Conservation (phyloP, 305 asterid species). For the Euphrasia arctica region DNA sequence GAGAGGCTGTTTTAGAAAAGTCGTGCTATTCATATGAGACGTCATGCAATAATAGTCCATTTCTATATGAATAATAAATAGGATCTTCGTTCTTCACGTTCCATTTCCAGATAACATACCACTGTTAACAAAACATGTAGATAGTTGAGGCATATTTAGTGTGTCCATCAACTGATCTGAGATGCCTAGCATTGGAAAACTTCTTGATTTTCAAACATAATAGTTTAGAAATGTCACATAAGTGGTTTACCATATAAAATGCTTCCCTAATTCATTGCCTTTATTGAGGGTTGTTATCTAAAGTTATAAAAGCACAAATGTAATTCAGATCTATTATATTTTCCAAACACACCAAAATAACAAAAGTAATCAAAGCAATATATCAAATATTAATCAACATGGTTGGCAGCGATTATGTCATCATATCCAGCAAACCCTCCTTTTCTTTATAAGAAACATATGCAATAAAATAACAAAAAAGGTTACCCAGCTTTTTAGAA, state of each 20-base stretch:
- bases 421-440: neutral
- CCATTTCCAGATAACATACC: constrained; percentile 3
- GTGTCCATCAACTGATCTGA: neutral
- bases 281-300: neutral
- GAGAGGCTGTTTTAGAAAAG: neutral
- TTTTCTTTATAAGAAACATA: too few species aligned
- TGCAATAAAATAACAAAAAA: neutral
- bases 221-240: too few species aligned
- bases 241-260: too few species aligned
- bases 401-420: neutral
- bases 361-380: neutral
- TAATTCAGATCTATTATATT: too few species aligned
- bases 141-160: neutral
- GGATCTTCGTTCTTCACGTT: neutral
- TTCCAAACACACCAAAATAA: too few species aligned
- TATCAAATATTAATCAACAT: neutral
- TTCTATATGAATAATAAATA: constrained; percentile 1
- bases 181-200: neutral
- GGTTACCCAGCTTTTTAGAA: constrained; percentile 4
- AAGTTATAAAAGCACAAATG: neutral
- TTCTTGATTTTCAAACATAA: neutral
- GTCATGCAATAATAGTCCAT: neutral
- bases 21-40: neutral
- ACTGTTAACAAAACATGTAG: neutral
- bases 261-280: too few species aligned